These are phyloP conservation scores for Cladosporium colombiae DNA, from an alignment of 2,329 filamentous ascomycete species.

Conservation along the genomic window DNA sequence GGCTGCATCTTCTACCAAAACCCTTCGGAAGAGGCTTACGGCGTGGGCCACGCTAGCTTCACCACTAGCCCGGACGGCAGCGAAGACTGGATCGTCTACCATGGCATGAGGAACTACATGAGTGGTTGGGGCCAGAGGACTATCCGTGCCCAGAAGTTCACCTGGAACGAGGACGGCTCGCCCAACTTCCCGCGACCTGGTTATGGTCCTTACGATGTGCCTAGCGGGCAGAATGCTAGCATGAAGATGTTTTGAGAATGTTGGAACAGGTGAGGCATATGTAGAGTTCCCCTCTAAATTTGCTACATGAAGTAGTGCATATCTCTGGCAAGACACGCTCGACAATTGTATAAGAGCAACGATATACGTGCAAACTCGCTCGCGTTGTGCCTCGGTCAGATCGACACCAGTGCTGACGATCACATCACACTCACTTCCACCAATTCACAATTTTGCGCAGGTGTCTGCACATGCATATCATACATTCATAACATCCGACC, in stretches of 20 bases:
- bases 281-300: not conserved
- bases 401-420: not conserved
- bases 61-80: conserved; percentile 49
- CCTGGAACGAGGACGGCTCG: conserved; percentile 49
- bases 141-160: conserved; percentile 52
- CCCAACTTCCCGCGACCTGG: conserved; percentile 52
- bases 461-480: not conserved
- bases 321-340: not conserved
- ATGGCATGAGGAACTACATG: conserved; percentile 52
- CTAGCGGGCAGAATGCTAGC: conserved; percentile 46
- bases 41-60: conserved; percentile 55
- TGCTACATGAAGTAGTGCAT: not conserved
- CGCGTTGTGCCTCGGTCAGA: not conserved
- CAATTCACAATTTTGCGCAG: not conserved
- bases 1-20: conserved; percentile 55
- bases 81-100: conserved; percentile 56
- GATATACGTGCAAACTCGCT: not conserved
- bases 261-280: not conserved
- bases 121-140: conserved; percentile 51
- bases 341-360: not conserved
- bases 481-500: not conserved
- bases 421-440: not conserved
- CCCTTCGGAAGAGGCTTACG: conserved; percentile 46
- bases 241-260: conserved; percentile 30
- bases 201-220: conserved; percentile 50